Conservation (phyloP, 169 alveolate species). For the Sarcocystis neurona region DNA sequence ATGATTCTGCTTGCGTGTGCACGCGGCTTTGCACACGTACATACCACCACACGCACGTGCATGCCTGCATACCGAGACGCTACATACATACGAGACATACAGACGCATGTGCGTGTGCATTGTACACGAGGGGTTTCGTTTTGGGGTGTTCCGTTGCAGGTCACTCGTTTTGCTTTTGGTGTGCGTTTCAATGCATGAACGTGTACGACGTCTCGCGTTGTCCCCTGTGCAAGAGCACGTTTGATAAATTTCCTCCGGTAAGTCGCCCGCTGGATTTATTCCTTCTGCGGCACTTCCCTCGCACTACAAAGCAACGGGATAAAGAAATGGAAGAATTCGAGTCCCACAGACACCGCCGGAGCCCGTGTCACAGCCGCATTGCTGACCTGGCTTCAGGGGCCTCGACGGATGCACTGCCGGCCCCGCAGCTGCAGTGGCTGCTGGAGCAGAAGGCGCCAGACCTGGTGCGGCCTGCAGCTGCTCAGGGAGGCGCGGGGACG, state of each 20-base stretch:
- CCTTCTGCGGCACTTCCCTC: slow-evolving; percentile 1
- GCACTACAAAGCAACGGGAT: slow-evolving; percentile 8
- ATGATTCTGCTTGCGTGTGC: not conserved
- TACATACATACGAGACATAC: not conserved
- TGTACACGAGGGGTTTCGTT: not conserved
- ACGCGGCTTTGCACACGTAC: not conserved
- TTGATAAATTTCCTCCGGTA: slow-evolving; percentile 26
- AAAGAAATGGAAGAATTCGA: slow-evolving; percentile 23
- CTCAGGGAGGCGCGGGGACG: no score
- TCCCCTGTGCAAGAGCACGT: slow-evolving; percentile 21
- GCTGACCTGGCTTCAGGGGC: not conserved
- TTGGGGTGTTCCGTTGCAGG: not conserved
- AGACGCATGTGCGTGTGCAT: not conserved
- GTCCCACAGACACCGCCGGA: not conserved
- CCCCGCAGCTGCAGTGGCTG: not conserved
- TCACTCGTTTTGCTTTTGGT: slow-evolving; percentile 43
- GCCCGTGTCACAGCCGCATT: slow-evolving; percentile 26
- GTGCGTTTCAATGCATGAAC: slow-evolving; percentile 36
- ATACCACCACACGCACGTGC: not conserved
- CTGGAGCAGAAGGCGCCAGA: not conserved
- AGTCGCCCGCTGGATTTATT: slow-evolving; percentile 34
- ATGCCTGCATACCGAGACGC: not conserved
- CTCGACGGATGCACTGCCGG: not conserved
- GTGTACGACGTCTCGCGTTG: slow-evolving; percentile 35
- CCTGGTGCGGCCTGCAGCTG: not conserved